phyloP scores from a whole-genome alignment of 2,329 filamentous ascomycete species.

The Aspergillus arachidicola region DNA sequence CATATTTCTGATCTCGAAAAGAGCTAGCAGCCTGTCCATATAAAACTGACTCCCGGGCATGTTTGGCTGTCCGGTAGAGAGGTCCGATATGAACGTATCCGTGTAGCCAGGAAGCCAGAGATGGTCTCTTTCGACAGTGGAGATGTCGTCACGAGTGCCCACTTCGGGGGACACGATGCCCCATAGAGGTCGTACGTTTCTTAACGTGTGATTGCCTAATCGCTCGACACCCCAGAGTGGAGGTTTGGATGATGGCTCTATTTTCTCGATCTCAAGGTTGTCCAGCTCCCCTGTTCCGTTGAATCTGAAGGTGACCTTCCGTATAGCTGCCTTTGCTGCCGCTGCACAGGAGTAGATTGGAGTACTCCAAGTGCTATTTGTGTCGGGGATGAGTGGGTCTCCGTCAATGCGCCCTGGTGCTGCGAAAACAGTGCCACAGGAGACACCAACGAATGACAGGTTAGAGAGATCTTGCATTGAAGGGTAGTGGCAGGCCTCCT shows the following conservation, averaged over 20 bases:
- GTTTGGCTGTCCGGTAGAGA: background rate
- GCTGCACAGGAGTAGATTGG: background rate
- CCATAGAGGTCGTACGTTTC: background rate
- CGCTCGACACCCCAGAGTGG: slow-evolving; percentile 2
- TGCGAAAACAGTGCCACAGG: background rate
- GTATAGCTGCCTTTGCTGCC: background rate
- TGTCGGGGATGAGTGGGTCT: background rate
- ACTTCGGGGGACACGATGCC: background rate
- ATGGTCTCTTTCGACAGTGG: background rate
- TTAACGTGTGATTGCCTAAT: background rate
- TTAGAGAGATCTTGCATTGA: background rate
- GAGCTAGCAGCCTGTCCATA: background rate
- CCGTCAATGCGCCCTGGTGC: background rate
- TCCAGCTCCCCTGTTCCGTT: background rate
- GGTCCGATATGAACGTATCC: background rate
- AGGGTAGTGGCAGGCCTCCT: background rate
- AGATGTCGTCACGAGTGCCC: background rate
- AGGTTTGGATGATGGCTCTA: background rate
- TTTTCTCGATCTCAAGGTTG: background rate
- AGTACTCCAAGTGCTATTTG: background rate
- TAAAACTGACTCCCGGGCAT: background rate
- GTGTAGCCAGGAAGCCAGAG: background rate
- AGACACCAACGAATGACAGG: background rate
- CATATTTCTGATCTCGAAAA: background rate
- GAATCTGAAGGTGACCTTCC: background rate